Conservation (phyloP, 1,139 yeast species). For the Candida sanyaensis region DNA sequence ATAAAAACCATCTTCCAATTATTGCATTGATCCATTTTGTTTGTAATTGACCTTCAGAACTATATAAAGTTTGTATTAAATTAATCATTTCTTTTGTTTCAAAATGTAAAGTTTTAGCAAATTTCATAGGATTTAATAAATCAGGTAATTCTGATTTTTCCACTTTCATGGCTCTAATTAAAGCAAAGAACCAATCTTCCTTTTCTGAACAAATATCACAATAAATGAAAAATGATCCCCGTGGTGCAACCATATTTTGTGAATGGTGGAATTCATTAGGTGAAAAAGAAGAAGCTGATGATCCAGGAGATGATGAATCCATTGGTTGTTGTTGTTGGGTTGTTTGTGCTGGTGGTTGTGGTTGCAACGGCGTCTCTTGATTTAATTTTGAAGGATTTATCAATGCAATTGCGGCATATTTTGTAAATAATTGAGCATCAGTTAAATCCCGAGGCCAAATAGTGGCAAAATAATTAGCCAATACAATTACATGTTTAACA, state of each 20-base stretch:
- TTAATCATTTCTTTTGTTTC: slow-evolving; percentile 70
- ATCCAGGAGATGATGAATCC: neutral
- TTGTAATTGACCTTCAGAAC: slow-evolving; percentile 80
- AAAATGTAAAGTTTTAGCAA: slow-evolving; percentile 76
- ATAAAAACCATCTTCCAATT: slow-evolving; percentile 76
- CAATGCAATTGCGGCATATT: slow-evolving; percentile 76
- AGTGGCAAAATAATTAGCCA: slow-evolving; percentile 68
- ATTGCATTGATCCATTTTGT: slow-evolving; percentile 91
- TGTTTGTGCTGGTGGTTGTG: neutral
- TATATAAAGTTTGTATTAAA: slow-evolving; percentile 72
- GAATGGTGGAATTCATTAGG: neutral
- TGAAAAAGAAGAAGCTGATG: slow-evolving; percentile 1
- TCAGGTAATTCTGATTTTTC: slow-evolving; percentile 18
- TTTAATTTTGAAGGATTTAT: slow-evolving; percentile 29
- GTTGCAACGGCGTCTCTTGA: neutral
- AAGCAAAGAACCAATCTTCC: slow-evolving; percentile 89
- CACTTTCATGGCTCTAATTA: slow-evolving; percentile 70
- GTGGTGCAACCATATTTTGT: slow-evolving; percentile 38
- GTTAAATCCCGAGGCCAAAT: slow-evolving; percentile 82
- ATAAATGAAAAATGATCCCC: slow-evolving; percentile 68
- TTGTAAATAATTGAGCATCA: slow-evolving; percentile 80
- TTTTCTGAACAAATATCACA: slow-evolving; percentile 77
- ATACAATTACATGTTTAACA: slow-evolving; percentile 77
- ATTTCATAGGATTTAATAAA: slow-evolving; percentile 32
- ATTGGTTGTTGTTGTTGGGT: neutral